Percentiles rank a stretch among this genome's conserved stretches.
Conservation (phyloP, 352 stramenopile genomes). For the Phytophthora sojae region DNA sequence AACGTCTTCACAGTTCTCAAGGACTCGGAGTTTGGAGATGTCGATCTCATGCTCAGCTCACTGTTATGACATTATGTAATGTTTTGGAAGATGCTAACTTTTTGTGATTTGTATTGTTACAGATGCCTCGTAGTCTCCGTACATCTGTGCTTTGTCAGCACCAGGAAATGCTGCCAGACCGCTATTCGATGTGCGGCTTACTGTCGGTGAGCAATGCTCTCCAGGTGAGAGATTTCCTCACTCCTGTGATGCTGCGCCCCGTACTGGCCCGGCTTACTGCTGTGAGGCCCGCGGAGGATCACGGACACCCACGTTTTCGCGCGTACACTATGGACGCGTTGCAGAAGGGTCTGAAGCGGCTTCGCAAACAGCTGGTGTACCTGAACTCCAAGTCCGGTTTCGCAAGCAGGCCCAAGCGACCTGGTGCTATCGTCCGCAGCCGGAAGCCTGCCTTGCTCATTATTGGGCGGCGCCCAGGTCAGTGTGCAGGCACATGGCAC, state of each 20-base stretch:
- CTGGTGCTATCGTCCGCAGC: not conserved
- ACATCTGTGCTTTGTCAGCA: slow-evolving; percentile 9
- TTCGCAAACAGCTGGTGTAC: slow-evolving; percentile 8
- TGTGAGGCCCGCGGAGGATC: not conserved
- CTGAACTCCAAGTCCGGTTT: slow-evolving; percentile 17
- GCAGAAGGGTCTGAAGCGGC: slow-evolving; percentile 9
- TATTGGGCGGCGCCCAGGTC: slow-evolving; percentile 2
- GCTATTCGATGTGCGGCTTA: slow-evolving; percentile 11
- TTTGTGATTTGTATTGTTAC: not conserved
- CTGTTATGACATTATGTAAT: not conserved
- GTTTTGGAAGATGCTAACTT: not conserved
- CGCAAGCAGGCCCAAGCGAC: not conserved
- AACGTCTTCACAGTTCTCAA: not conserved
- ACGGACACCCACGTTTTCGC: slow-evolving; percentile 4
- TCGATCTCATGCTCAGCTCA: not conserved
- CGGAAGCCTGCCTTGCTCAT: not conserved
- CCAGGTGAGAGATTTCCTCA: slow-evolving; percentile 19
- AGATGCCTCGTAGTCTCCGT: not conserved
- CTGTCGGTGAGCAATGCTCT: slow-evolving; percentile 17
- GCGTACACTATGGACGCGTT: slow-evolving; percentile 14
- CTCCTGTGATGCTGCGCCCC: not conserved
- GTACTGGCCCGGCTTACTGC: not conserved
- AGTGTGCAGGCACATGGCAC: not conserved
- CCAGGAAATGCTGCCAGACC: slow-evolving; percentile 14
- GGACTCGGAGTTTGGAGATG: not conserved